These are phyloP conservation scores for Croton laevigatus DNA, from an alignment of 441 rosid species.

Conservation along the genomic window DNA sequence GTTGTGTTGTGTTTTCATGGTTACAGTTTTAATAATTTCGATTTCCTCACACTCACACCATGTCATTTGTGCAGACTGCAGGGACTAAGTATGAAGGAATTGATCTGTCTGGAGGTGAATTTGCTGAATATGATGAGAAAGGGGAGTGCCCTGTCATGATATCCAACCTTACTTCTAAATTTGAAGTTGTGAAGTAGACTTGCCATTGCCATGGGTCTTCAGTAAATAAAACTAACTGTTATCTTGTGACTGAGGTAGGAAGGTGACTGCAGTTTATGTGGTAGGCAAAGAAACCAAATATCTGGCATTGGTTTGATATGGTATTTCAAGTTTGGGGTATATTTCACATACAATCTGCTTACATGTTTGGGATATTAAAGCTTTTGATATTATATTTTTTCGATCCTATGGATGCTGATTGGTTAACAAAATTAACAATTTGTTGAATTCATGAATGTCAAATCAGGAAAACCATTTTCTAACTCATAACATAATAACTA, in stretches of 20 bases:
- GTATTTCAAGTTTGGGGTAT: conserved; percentile 10
- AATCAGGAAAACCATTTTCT: too few relatives aligned
- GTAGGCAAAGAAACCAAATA: conserved; percentile 11
- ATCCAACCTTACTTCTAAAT: conserved; percentile 70
- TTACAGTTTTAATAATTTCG: neutral
- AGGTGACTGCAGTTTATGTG: neutral
- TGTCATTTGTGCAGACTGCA: conserved; percentile 38
- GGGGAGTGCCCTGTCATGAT: conserved; percentile 92
- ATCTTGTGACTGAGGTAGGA: conserved; percentile 23
- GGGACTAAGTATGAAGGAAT: conserved; percentile 67
- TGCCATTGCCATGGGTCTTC: neutral
- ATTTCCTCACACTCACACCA: conserved; percentile 7
- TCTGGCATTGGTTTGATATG: neutral
- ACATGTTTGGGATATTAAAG: neutral
- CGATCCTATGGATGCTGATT: too few relatives aligned
- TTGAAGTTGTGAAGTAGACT: conserved; percentile 54
- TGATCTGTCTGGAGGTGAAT: conserved; percentile 78
- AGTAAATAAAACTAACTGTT: conserved; percentile 30
- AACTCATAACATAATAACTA: too few relatives aligned
- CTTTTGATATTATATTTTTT: neutral
- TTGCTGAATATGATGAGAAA: conserved; percentile 81
- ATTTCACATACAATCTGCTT: conserved; percentile 4
- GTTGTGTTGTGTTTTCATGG: neutral
- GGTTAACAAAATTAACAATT: neutral
- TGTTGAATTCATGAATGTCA: too few relatives aligned